Base-by-base conservation (phyloP, 345 rosid species). In the Turnera subulata region DNA sequence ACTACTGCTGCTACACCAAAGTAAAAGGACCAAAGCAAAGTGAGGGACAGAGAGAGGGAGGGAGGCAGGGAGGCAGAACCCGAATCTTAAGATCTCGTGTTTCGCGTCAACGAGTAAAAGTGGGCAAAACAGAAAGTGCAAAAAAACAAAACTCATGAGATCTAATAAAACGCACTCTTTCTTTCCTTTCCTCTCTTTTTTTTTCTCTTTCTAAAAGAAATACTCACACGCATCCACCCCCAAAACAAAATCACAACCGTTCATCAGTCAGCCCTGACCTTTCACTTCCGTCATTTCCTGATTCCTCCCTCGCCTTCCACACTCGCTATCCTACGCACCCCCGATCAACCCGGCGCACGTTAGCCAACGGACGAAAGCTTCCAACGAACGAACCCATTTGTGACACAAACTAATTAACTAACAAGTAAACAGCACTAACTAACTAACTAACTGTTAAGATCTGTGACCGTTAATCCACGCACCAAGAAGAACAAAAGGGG, bases 11-110 rank as follows among this genome's bases (percentile, higher is more conserved):
- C n/a, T n/a, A n/a, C n/a, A n/a, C 40, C 56, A 20, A 49, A 56
- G 21, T 26, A 44, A 1, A 7, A 6, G 19, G 35, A 29, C 35
- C 35, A 29, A 29, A 29, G 35, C 35, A 29, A 8, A 29, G 35
- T 3, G 35, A 4, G 8, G 35, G 5, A 29, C 35, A 29, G 35
- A 29, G 35, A 29, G 35, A 4, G 8, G 35, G 5, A 29, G 12
- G 22, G 45, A 38, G 20, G 16, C 29, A 49, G 35, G 20, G 26
- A n/a, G 17, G n/a, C 35, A 52, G 20, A 29, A 4, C 25, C 49
- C 46, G 62, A 70, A 70, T 64, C 74, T 64, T 48, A 25, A 64
- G 62, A 64, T 64, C 66, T 55, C 23, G 70, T 48, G 70, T 20
- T 59, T 33, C 37, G 70, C 55, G 75, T 70, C 16, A 25, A 56